Percentiles rank a stretch among this genome's conserved stretches.
Evolutionary conservation across 805 yeast species (phyloP).

Genomic region (Nadsonia fulvescens): DNA sequence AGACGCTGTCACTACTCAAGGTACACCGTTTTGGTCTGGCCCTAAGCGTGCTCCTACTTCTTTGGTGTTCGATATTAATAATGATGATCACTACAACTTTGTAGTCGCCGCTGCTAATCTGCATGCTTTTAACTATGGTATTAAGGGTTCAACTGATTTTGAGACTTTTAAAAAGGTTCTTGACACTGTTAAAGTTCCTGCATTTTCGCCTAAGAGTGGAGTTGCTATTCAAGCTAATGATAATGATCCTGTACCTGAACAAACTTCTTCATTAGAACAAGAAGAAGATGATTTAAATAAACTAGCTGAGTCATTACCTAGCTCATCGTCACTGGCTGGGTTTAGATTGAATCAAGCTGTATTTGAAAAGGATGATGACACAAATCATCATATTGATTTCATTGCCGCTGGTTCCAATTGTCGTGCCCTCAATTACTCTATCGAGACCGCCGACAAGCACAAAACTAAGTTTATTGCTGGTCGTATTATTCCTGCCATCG

Average conservation of each 20-base stretch:
- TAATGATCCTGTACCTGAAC: conserved; percentile 53
- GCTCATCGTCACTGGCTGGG: conserved; percentile 76
- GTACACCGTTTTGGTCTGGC: conserved; percentile 95
- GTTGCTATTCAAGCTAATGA: conserved; percentile 72
- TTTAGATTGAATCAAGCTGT: conserved; percentile 78
- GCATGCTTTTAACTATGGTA: conserved; percentile 77
- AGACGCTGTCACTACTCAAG: conserved; percentile 78
- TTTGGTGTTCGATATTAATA: conserved; percentile 55
- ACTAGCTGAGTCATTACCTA: conserved; percentile 67
- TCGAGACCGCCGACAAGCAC: conserved; percentile 73
- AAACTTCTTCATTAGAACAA: conserved; percentile 10
- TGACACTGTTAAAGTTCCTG: conserved; percentile 30
- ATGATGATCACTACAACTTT: conserved; percentile 66
- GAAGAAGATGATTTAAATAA: conserved; percentile 49
- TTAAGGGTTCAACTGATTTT: conserved; percentile 51
- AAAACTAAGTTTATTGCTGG: conserved; percentile 97
- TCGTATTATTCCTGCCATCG: conserved; percentile 95
- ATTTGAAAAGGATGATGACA: conserved; percentile 94
- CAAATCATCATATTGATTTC: conserved; percentile 91
- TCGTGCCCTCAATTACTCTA: conserved; percentile 80
- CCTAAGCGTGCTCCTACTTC: conserved; percentile 93
- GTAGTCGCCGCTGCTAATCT: conserved; percentile 80
- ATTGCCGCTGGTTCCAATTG: conserved; percentile 91
- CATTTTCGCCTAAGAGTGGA: conserved; percentile 59
- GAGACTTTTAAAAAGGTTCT: conserved; percentile 36